Conservation (phyloP, 2,329 filamentous ascomycete genomes). For the Fusarium tupiense region DNA sequence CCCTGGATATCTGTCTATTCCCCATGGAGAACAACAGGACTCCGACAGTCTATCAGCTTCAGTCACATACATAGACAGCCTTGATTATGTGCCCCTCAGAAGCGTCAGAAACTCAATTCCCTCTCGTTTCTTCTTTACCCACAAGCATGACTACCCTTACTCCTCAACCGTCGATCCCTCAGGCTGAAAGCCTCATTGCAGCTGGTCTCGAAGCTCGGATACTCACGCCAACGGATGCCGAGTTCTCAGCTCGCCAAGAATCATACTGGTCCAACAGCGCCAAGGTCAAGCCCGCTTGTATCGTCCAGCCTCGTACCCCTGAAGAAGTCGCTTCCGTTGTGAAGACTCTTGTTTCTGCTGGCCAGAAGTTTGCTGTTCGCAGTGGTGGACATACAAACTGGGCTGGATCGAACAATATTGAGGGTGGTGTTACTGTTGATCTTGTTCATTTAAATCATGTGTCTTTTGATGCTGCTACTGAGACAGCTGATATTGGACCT, state of each 20-base stretch:
- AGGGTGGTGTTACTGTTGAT: conserved; percentile 12
- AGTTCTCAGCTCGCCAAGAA: conserved; percentile 23
- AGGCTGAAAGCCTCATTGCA: conserved; percentile 5
- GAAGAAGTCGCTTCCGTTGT: conserved; percentile 10
- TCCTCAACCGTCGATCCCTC: not conserved
- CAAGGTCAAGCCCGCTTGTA: conserved; percentile 26
- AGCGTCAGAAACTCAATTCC: not conserved
- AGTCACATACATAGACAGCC: not conserved
- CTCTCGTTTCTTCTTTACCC: not conserved
- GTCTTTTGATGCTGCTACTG: conserved; percentile 37
- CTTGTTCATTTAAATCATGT: conserved; percentile 26
- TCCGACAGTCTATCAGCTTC: not conserved
- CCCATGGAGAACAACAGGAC: not conserved
- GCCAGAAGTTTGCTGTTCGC: conserved; percentile 14
- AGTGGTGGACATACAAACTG: conserved; percentile 20
- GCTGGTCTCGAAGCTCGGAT: conserved; percentile 19
- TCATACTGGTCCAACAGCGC: conserved; percentile 35
- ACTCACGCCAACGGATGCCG: conserved; percentile 9
- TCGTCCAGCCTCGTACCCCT: conserved; percentile 18
- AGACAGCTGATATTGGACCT: conserved; percentile 53
- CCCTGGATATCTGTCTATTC: not conserved
- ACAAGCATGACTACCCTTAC: conserved; percentile 1
- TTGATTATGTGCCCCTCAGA: not conserved
- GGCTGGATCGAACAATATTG: conserved; percentile 21
- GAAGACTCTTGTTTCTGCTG: conserved; percentile 16